Evolutionary conservation across 441 rosid species (phyloP).

Genomic region (Bocquillonia castaneifolia): DNA sequence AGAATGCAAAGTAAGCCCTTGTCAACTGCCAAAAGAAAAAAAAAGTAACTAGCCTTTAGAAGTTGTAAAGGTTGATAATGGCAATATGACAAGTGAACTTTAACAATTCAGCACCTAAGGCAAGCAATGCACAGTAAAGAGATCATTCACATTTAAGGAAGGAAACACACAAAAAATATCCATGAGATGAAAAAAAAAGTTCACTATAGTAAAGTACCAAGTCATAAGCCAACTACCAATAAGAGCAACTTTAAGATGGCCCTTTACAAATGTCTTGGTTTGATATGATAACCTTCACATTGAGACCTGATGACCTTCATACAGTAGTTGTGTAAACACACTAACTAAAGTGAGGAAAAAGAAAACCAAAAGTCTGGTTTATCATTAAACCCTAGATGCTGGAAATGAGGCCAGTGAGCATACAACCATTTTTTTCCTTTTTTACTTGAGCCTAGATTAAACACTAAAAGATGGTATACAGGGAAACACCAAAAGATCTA

Average conservation of each 20-base stretch:
- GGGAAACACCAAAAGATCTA: not conserved
- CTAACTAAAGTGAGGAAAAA: not conserved
- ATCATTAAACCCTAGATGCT: not conserved
- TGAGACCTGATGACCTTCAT: not conserved
- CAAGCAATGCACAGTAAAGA: not conserved
- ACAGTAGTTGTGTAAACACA: not conserved
- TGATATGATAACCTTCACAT: not conserved
- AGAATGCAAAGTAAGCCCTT: constrained; percentile 87
- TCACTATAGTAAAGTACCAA: not conserved
- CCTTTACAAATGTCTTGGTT: not conserved
- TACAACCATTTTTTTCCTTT: not conserved
- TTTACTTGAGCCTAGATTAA: not conserved
- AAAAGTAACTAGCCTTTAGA: not conserved
- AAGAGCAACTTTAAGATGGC: not conserved
- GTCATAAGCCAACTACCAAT: not conserved
- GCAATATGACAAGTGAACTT: not conserved
- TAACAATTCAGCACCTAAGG: not conserved
- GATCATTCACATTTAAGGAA: not conserved
- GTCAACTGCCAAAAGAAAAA: constrained; percentile 56
- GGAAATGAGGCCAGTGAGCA: not conserved
- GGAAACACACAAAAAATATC: not conserved
- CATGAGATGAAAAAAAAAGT: not conserved
- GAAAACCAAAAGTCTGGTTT: not conserved
- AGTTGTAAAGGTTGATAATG: not conserved
- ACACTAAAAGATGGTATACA: not conserved